Conservation (phyloP, 2,329 filamentous ascomycete genomes). For the Monosporascus cannonballus region DNA sequence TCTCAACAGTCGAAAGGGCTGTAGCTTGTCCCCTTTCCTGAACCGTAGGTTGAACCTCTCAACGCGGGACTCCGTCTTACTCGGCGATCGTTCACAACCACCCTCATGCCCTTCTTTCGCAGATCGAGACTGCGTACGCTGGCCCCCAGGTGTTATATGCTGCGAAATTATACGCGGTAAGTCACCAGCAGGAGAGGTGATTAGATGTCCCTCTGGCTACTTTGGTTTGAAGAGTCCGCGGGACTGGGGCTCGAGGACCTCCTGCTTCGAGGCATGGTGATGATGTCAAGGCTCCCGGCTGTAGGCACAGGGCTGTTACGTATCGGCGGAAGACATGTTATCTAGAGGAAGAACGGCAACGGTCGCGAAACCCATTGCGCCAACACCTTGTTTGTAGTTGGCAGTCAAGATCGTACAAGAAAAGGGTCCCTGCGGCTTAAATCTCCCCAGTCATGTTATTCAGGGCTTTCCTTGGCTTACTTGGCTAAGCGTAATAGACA, state of each 20-base stretch:
- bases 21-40: constrained; percentile 35
- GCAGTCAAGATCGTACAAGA: too few relatives aligned
- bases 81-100: not conserved
- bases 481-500: too few relatives aligned
- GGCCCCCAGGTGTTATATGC: too few relatives aligned
- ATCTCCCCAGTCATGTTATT: too few relatives aligned
- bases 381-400: too few relatives aligned
- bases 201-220: not conserved
- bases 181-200: not conserved
- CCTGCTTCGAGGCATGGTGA: not conserved
- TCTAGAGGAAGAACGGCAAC: too few relatives aligned
- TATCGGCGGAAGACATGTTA: too few relatives aligned
- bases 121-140: not conserved
- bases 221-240: not conserved
- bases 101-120: not conserved
- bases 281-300: not conserved
- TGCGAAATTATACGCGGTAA: not conserved
- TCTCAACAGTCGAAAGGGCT: constrained; percentile 46
- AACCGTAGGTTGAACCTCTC: constrained; percentile 17
- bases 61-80: not conserved
- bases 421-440: too few relatives aligned
- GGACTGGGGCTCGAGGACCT: not conserved
- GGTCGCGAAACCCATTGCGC: too few relatives aligned
- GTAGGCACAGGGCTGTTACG: not conserved
- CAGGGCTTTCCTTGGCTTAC: too few relatives aligned